Percentiles rank a stretch among this genome's conserved stretches.
Evolutionary conservation across 2,329 filamentous ascomycete genomes (phyloP).

Genomic region (Sodiomyces alkalinus): DNA sequence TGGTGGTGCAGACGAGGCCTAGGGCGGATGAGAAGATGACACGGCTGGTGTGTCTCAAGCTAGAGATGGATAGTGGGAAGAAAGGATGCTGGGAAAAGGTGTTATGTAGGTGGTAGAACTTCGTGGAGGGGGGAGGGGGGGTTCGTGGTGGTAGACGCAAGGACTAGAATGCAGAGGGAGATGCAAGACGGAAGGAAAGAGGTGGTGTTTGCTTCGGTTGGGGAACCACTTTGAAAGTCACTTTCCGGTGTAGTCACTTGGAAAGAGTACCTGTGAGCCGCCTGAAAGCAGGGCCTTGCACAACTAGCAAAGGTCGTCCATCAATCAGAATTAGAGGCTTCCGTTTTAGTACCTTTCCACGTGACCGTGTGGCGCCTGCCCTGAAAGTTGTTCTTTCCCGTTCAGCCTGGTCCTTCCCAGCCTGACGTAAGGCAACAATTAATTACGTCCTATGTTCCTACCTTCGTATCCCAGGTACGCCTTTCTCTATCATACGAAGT

Average conservation of each 20-base stretch:
- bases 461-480: too few relatives aligned
- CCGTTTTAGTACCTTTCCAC: slow-evolving; percentile 1
- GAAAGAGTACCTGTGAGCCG: slow-evolving; percentile 6
- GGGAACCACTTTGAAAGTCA: slow-evolving; percentile 16
- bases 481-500: too few relatives aligned
- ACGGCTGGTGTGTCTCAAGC: neutral
- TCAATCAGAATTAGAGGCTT: slow-evolving; percentile 7
- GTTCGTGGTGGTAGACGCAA: too few relatives aligned
- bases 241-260: slow-evolving; percentile 17
- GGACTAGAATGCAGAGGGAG: neutral
- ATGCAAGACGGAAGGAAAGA: neutral
- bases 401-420: too few relatives aligned
- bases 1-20: slow-evolving; percentile 2
- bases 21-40: too few relatives aligned
- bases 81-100: too few relatives aligned
- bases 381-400: too few relatives aligned
- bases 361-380: too few relatives aligned
- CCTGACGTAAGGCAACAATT: too few relatives aligned
- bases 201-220: slow-evolving; percentile 1
- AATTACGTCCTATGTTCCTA: too few relatives aligned
- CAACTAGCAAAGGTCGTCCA: neutral
- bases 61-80: neutral
- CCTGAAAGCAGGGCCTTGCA: slow-evolving; percentile 2
- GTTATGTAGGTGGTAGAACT: too few relatives aligned
- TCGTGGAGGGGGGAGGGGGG: too few relatives aligned